Percentiles rank a stretch among this genome's conserved stretches.
Evolutionary conservation across 345 rosid genomes (phyloP).

Genomic region (Turritis glabra): DNA sequence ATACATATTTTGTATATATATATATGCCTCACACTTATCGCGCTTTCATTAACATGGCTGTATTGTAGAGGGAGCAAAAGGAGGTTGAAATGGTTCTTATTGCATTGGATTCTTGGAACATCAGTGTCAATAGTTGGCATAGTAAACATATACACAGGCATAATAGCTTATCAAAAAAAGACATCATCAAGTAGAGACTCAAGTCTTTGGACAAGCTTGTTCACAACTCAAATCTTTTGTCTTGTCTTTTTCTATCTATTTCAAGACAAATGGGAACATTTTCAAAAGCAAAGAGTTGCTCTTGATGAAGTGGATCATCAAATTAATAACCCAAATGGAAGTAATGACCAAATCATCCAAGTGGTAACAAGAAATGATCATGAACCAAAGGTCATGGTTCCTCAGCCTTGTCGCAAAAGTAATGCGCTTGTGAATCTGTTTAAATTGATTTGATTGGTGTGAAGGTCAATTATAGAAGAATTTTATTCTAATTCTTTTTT

Average conservation of each 20-base stretch:
- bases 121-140: slow-evolving; percentile 56
- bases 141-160: slow-evolving; percentile 80
- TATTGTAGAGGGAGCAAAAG: slow-evolving; percentile 63
- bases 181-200: slow-evolving; percentile 46
- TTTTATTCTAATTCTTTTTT: neutral
- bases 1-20: neutral
- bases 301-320: slow-evolving; percentile 28
- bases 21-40: slow-evolving; percentile 2
- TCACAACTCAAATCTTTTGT: slow-evolving; percentile 67
- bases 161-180: slow-evolving; percentile 63
- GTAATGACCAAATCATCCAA: slow-evolving; percentile 30
- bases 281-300: slow-evolving; percentile 56
- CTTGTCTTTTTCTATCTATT: slow-evolving; percentile 71
- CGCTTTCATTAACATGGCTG: neutral
- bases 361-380: slow-evolving; percentile 25
- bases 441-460: slow-evolving; percentile 34
- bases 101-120: slow-evolving; percentile 88
- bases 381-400: slow-evolving; percentile 49
- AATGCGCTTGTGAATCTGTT: slow-evolving; percentile 74
- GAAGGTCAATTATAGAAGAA: neutral
- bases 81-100: slow-evolving; percentile 68
- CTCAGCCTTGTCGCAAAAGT: slow-evolving; percentile 55
- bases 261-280: slow-evolving; percentile 83
- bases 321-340: slow-evolving; percentile 18
- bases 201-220: slow-evolving; percentile 64